Base-by-base conservation (phyloP, 2,329 filamentous ascomycete genomes). In the Polytolypa hystricis region DNA sequence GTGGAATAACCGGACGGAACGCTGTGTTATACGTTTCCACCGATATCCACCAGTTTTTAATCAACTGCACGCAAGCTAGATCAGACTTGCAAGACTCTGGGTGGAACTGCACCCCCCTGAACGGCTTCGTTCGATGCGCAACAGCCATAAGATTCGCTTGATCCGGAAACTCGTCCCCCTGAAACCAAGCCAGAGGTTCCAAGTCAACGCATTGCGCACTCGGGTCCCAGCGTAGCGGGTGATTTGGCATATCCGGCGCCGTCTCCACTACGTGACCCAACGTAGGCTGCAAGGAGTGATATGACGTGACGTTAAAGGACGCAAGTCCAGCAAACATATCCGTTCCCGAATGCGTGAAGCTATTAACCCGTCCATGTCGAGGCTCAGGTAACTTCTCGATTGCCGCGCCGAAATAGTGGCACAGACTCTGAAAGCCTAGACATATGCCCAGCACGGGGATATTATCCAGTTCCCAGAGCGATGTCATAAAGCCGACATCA, bases 51-150 rank as follows among this genome's bases (percentile, higher is more conserved):
- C 86, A 94, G 50, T 83, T 84, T 34, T 58, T 58, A 23, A 93
- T 66, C 17, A 93, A 66, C 10, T 64, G 61, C 14, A 70, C 72
- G 42, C 62, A 65, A 1, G 81, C 79, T 41, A 72, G 36, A 3
- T 67, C 61, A 26, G 84, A 81, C 3, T 86, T 93, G 55, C 85
- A 93, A 0, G 84, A 93, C 57, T 95, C 86, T 0, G 86, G 86
- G 52, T 94, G 86, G 49, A 91, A 94, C 53, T 94, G 87, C 12
- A 94, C 69, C 0, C 82, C 87, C 79, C 82, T 93, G 44, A 89
- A 82, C 0, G 87, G 86, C 45, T 76, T 79, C 1, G 45, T 52
- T 12, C 55, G 60, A 55, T 93, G 85, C 44, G 69, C 74, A 11
- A 79, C 75, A 0, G 73, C 83, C 84, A 93, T 93, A n/a, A 91